Evolutionary conservation across 129 eudicot genomes (phyloP).

Genomic region (Artemisia tridentata): DNA sequence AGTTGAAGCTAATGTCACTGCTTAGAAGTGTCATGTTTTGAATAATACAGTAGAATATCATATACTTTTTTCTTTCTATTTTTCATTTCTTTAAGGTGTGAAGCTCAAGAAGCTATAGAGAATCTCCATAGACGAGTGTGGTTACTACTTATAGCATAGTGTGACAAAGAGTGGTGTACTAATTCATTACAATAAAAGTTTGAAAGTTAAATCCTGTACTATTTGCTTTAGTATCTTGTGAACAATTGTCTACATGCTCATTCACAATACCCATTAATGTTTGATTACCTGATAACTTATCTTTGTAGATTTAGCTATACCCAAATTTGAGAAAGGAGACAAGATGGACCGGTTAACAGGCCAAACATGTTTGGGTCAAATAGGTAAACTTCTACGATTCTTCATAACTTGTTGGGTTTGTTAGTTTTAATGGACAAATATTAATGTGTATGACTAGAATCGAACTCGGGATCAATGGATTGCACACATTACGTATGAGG

Average conservation of each 20-base stretch:
- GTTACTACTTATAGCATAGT: slow-evolving; percentile 35
- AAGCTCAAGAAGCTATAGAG: slow-evolving; percentile 24
- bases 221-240: slow-evolving; percentile 11
- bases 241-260: not conserved
- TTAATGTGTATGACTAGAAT: no score
- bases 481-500: no score
- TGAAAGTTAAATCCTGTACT: slow-evolving; percentile 14
- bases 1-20: slow-evolving; percentile 40
- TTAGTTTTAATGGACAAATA: no score
- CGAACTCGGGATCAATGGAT: no score
- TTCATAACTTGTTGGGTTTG: not conserved
- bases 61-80: slow-evolving; percentile 11
- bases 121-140: slow-evolving; percentile 29
- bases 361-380: not conserved
- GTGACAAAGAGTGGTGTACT: slow-evolving; percentile 31
- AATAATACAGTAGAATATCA: slow-evolving; percentile 14
- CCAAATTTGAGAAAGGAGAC: not conserved
- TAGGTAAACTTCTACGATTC: not conserved
- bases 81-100: slow-evolving; percentile 10
- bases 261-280: slow-evolving; percentile 3
- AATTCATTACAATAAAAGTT: slow-evolving; percentile 5
- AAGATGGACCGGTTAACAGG: not conserved
- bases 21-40: slow-evolving; percentile 26
- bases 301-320: slow-evolving; percentile 10
- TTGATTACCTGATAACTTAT: slow-evolving; percentile 16